Conservation (phyloP, 1,139 yeast genomes). For the Suhomyces maxii region DNA sequence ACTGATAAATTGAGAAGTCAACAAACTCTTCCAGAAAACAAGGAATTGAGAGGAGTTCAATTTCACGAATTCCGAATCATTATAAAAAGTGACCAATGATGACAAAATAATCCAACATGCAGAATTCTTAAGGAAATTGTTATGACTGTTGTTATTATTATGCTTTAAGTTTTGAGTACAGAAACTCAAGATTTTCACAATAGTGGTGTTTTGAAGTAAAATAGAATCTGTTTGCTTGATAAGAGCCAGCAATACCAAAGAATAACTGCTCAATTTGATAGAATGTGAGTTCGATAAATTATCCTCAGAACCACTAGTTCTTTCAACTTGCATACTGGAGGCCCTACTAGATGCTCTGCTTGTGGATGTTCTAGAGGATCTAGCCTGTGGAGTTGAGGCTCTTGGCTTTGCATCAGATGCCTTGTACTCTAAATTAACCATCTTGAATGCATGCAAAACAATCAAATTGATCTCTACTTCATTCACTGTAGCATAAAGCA, state of each 20-base stretch:
- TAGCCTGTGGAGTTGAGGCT: slow-evolving; percentile 9
- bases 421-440: slow-evolving; percentile 36
- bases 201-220: slow-evolving; percentile 41
- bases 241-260: slow-evolving; percentile 40
- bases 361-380: background rate
- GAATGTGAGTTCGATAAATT: slow-evolving; percentile 25
- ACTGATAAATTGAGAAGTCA: slow-evolving; percentile 54
- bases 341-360: background rate
- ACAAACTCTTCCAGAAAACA: slow-evolving; percentile 77
- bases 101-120: slow-evolving; percentile 71
- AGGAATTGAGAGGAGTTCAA: slow-evolving; percentile 75
- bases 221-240: slow-evolving; percentile 40
- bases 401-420: slow-evolving; percentile 18
- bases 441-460: slow-evolving; percentile 33
- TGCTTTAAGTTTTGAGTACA: slow-evolving; percentile 51
- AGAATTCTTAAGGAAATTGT: slow-evolving; percentile 25
- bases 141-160: slow-evolving; percentile 21
- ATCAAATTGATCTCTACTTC: slow-evolving; percentile 40
- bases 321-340: background rate
- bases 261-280: slow-evolving; percentile 32
- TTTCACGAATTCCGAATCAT: slow-evolving; percentile 52
- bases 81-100: slow-evolving; percentile 62
- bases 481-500: slow-evolving; percentile 32
- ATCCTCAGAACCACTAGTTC: slow-evolving; percentile 16
- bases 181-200: slow-evolving; percentile 46